Evolutionary conservation across 768 basidiomycete genomes (phyloP).

Genomic region (Suillus discolor): DNA sequence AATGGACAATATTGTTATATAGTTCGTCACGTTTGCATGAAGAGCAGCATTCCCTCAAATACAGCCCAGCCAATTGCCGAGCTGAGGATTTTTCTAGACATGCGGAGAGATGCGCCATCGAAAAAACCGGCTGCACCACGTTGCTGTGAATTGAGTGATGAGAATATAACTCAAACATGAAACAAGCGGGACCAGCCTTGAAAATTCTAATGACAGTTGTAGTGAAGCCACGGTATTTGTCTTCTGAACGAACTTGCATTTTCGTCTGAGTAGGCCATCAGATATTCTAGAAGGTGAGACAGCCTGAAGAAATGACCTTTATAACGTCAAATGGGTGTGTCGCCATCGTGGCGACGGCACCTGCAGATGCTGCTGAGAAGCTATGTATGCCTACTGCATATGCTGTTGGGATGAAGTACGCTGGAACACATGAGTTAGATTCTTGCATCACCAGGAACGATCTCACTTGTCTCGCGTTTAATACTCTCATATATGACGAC

Average conservation of each 20-base stretch:
- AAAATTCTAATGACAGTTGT: constrained; percentile 69
- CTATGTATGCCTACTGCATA: constrained; percentile 59
- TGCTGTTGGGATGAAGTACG: constrained; percentile 41
- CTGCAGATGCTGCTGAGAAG: constrained; percentile 75
- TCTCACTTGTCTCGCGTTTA: constrained; percentile 71
- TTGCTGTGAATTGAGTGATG: constrained; percentile 50
- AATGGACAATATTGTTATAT: background rate
- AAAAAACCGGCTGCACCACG: constrained; percentile 82
- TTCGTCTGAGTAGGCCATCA: constrained; percentile 60
- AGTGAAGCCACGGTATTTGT: constrained; percentile 70
- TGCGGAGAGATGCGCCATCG: constrained; percentile 80
- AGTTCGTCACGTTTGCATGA: constrained; percentile 42
- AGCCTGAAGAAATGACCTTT: constrained; percentile 56
- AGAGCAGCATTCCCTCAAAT: constrained; percentile 77
- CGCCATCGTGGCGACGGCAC: constrained; percentile 78
- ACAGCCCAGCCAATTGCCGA: constrained; percentile 93
- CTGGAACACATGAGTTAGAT: constrained; percentile 28
- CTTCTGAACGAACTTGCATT: constrained; percentile 85
- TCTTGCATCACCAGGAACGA: constrained; percentile 14
- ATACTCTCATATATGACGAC: constrained; percentile 86
- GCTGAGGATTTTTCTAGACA: constrained; percentile 84
- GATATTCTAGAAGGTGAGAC: constrained; percentile 1
- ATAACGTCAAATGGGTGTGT: constrained; percentile 96
- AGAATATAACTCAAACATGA: background rate
- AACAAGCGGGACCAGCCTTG: constrained; percentile 47